phyloP scores from a whole-genome alignment of 495 filamentous ascomycete species.

The Penicillium turbatum region DNA sequence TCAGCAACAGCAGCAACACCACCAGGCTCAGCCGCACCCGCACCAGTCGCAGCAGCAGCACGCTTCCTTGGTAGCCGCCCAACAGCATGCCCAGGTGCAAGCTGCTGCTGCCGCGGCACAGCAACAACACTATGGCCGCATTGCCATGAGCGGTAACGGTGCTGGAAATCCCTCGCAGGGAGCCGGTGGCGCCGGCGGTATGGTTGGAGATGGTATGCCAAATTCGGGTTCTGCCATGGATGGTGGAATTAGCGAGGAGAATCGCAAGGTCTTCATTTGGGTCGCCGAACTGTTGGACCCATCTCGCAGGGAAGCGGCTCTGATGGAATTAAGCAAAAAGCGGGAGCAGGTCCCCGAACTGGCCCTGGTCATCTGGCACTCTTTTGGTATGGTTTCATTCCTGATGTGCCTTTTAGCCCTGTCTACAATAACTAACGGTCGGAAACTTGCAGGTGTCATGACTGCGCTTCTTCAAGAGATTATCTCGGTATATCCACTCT shows the following conservation, averaged over 20 bases:
- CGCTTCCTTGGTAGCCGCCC: conserved; percentile 45
- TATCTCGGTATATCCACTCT: conserved; percentile 93
- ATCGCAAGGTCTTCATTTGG: conserved; percentile 84
- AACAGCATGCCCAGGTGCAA: conserved; percentile 56
- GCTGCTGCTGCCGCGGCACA: conserved; percentile 62
- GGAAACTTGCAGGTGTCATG: conserved; percentile 76
- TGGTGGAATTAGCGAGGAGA: conserved; percentile 76
- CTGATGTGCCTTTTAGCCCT: conserved; percentile 2
- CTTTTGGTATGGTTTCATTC: conserved; percentile 68
- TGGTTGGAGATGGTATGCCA: conserved; percentile 50
- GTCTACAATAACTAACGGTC: conserved; percentile 25
- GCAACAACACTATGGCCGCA: conserved; percentile 76
- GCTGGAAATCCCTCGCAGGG: conserved; percentile 36
- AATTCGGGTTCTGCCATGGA: conserved; percentile 50
- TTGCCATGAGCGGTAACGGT: conserved; percentile 59
- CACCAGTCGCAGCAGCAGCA: conserved; percentile 47
- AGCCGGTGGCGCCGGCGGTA: conserved; percentile 37
- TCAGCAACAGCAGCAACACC: conserved; percentile 56
- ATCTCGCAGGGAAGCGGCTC: conserved; percentile 77
- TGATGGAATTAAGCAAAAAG: conserved; percentile 98
- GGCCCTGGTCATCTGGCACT: conserved; percentile 96
- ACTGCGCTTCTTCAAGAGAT: conserved; percentile 96
- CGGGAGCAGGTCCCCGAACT: conserved; percentile 96
- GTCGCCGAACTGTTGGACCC: conserved; percentile 90
- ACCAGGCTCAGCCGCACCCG: conserved; percentile 61